Evolutionary conservation across 768 basidiomycete genomes (phyloP).

Genomic region (Boletus rubroflammeus): DNA sequence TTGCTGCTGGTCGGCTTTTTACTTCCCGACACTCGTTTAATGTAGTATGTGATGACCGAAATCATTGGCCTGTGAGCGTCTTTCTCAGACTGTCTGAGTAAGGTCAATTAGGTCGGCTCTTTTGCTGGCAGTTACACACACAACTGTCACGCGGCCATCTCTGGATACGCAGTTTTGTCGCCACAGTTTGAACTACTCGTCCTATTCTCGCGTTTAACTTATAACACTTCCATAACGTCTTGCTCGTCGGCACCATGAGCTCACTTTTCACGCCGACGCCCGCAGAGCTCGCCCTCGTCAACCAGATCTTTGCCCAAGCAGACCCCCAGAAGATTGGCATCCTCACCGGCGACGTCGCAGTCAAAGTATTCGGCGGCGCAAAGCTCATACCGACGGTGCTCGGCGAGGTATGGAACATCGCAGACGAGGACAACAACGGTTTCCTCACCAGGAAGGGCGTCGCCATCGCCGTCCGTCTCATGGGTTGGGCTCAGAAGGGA

Average conservation of each 20-base stretch:
- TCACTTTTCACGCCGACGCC: conserved; percentile 44
- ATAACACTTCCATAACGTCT: conserved; percentile 13
- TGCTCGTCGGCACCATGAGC: conserved; percentile 33
- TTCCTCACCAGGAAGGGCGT: conserved; percentile 87
- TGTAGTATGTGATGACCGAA: neutral
- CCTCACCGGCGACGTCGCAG: conserved; percentile 87
- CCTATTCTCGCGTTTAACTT: conserved; percentile 12
- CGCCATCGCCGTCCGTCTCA: conserved; percentile 82
- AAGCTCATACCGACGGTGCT: conserved; percentile 73
- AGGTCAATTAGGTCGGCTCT: neutral
- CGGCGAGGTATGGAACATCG: conserved; percentile 91
- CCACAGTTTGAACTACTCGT: neutral
- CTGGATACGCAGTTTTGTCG: conserved; percentile 18
- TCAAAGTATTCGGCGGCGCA: conserved; percentile 80
- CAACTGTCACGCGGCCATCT: conserved; percentile 3
- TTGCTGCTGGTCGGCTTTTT: conserved; percentile 16
- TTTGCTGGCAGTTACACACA: conserved; percentile 4
- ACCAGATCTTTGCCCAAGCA: conserved; percentile 66
- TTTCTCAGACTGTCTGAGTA: too few species aligned
- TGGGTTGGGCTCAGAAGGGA: conserved; percentile 90
- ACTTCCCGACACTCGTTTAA: conserved; percentile 8
- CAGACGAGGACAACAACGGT: conserved; percentile 92
- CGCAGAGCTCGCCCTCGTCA: conserved; percentile 55
- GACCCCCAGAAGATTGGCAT: conserved; percentile 81
- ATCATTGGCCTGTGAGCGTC: too few species aligned